phyloP scores from a whole-genome alignment of 352 stramenopile species.

The Phytophthora nicotianae region DNA sequence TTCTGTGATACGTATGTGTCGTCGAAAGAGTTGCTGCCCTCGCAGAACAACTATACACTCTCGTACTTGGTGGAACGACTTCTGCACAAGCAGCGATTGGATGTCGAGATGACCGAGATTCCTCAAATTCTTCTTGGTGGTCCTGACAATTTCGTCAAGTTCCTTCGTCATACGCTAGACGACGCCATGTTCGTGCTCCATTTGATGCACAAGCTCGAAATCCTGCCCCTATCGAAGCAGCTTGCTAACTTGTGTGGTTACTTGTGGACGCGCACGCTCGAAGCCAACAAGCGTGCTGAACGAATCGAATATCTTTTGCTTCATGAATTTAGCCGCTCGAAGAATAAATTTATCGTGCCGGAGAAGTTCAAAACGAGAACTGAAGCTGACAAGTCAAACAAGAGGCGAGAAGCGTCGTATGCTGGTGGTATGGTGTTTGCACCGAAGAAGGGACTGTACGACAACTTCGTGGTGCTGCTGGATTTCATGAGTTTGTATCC shows the following conservation, averaged over 20 bases:
- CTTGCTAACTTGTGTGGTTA: conserved; percentile 99
- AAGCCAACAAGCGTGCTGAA: conserved; percentile 97
- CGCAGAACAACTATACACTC: conserved; percentile 98
- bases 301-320: conserved; percentile 99
- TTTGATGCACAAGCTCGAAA: conserved; percentile 98
- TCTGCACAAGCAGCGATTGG: conserved; percentile 85
- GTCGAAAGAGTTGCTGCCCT: conserved; percentile 96
- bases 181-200: conserved; percentile 97
- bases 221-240: conserved; percentile 98
- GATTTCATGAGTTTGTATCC: conserved; percentile 99
- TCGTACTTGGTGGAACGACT: conserved; percentile 94
- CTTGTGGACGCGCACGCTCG: conserved; percentile 96
- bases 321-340: conserved; percentile 96
- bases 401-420: conserved; percentile 93
- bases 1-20: conserved; percentile 98
- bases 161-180: conserved; percentile 95
- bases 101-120: conserved; percentile 97
- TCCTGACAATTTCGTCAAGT: conserved; percentile 91
- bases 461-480: conserved; percentile 99
- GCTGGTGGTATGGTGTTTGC: conserved; percentile 99
- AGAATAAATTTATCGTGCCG: conserved; percentile 98
- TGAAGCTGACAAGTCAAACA: conserved; percentile 65
- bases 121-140: conserved; percentile 92
- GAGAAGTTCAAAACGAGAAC: conserved; percentile 91
- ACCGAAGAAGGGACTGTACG: conserved; percentile 99